Conservation (phyloP, 257 asterid genomes). For the Sherardia arvensis region DNA sequence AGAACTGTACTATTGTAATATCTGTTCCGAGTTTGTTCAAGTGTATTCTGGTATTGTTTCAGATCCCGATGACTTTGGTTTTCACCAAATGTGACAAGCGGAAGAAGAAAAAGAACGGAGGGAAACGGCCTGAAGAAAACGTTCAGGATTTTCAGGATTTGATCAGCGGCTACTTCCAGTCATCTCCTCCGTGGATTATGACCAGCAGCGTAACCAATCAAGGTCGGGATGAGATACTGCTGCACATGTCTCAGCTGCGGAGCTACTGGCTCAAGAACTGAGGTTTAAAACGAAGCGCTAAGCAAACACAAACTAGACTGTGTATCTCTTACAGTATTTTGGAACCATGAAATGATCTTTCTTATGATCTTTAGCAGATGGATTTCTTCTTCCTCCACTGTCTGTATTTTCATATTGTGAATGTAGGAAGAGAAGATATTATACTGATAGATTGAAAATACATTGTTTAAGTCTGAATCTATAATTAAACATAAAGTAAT, state of each 20-base stretch:
- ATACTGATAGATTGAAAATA: too few relatives aligned
- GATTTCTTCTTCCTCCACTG: background rate
- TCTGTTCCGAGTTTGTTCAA: background rate
- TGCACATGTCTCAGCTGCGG: slow-evolving; percentile 93
- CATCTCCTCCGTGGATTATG: slow-evolving; percentile 96
- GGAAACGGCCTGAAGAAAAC: slow-evolving; percentile 82
- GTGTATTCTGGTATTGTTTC: slow-evolving; percentile 11
- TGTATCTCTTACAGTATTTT: background rate
- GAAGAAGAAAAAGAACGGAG: slow-evolving; percentile 88
- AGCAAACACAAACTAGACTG: background rate
- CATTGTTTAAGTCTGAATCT: too few relatives aligned
- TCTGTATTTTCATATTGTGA: background rate
- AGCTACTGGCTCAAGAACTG: slow-evolving; percentile 96
- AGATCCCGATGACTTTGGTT: slow-evolving; percentile 92
- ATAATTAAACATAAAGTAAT: too few relatives aligned
- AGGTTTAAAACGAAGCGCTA: background rate
- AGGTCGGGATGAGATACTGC: slow-evolving; percentile 86
- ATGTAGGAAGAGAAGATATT: too few relatives aligned
- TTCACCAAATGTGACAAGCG: slow-evolving; percentile 96
- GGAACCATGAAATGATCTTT: background rate
- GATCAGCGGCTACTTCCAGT: slow-evolving; percentile 57
- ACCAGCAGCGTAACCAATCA: slow-evolving; percentile 92
- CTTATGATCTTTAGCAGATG: background rate
- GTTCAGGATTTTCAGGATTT: slow-evolving; percentile 56
- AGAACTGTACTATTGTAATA: too few relatives aligned